phyloP scores from a whole-genome alignment of 106 monocot genomes.

The Dendrobium officinale region DNA sequence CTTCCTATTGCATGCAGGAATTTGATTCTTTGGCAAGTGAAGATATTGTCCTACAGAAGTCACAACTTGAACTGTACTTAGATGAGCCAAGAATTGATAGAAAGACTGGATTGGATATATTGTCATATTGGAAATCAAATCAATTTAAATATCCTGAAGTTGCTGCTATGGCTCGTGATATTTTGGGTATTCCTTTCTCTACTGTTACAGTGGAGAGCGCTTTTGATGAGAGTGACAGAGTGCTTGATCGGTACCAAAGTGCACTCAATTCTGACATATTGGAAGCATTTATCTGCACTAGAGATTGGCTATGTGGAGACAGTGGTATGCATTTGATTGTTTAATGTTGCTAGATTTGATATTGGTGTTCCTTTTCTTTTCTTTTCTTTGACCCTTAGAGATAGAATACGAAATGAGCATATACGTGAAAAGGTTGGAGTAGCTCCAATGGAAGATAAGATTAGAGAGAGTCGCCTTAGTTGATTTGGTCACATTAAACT shows the following conservation, averaged over 20 bases:
- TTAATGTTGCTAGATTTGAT: neutral
- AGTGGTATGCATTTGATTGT: neutral
- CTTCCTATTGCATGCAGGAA: neutral
- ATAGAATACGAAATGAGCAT: no score
- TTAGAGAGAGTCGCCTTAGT: no score
- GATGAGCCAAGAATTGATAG: conserved; percentile 10
- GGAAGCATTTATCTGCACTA: conserved; percentile 3
- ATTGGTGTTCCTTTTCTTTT: neutral
- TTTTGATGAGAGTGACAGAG: neutral
- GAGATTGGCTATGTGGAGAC: neutral
- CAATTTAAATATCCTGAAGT: neutral
- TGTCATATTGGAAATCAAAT: conserved; percentile 1
- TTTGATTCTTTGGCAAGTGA: conserved; percentile 5
- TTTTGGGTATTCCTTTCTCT: neutral
- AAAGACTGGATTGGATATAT: conserved; percentile 4
- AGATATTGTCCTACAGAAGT: neutral
- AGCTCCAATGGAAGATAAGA: no score
- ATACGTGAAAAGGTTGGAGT: no score
- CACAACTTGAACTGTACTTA: conserved; percentile 7
- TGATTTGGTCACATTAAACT: no score
- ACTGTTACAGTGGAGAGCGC: neutral
- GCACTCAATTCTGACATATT: neutral
- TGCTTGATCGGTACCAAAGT: neutral
- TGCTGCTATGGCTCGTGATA: conserved; percentile 5
- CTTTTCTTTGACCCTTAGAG: no score